Evolutionary conservation across 805 yeast genomes (phyloP), one percentile per base, ranked within the genome.

Genomic region (Yarrowia sp.): DNA sequence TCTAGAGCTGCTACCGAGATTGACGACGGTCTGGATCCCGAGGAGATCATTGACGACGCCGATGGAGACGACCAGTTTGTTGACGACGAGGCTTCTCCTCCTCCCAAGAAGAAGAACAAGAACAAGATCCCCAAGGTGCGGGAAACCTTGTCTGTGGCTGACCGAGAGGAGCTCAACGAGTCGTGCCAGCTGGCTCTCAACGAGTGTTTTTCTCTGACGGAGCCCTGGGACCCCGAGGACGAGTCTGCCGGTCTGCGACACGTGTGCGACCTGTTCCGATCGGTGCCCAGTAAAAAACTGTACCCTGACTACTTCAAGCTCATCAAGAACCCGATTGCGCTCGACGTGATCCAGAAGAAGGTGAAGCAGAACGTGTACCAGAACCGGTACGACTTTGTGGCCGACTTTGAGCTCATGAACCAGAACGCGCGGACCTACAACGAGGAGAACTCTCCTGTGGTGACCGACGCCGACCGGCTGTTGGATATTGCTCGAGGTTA

Each of bases 261-360:
- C 14, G 55, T 61, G 43, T 46, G 55, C 20, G 66, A 61, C n/a
- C 44, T 61, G 43, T 93, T 93, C 79, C 75, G 86, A 73, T 85
- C 82, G 55, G 79, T 89, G 65, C 98, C 98, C 3, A 84, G 93
- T 0, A 84, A 84, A 70, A 84, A 85, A 75, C 75, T 86, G 66
- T 94, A 92, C 76, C 95, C 97, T 0, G 98, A 94, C 77, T 94
- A 94, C 76, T 94, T 89, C 79, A 68, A 82, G 72, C 74, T 88
- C 39, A 88, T 90, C 73, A 77, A 79, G 70, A 77, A 78, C 67
- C 92, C 93, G 2, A 84, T 87, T 30, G 83, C 92, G 1, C 76
- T 90, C 63, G 80, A 80, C 64, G 85, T 82, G 70, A 79, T 89
- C 69, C 80, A 79, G 66, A 82, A 82, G 73, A 81, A 81, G 66